Conservation (phyloP, 169 alveolate genomes). For the Besnoitia besnoiti region DNA sequence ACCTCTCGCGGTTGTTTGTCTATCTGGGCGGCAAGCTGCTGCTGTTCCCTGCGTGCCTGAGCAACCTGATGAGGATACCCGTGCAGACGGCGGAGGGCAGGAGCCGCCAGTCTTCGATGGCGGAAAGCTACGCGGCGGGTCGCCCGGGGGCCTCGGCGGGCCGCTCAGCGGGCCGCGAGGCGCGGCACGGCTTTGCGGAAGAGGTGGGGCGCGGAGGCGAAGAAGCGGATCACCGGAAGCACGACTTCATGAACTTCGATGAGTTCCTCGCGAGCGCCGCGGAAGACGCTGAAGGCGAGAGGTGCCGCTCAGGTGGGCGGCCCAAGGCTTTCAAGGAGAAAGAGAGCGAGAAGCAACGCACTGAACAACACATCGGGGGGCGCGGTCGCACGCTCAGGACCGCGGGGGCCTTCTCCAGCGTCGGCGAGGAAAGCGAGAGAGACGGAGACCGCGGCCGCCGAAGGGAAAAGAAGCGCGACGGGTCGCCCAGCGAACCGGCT, state of each 20-base stretch:
- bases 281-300: not conserved
- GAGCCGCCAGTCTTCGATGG: no score
- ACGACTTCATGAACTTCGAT: not conserved
- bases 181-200: no score
- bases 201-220: not conserved
- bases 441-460: not conserved
- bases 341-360: not conserved
- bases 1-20: not conserved
- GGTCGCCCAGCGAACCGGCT: not conserved
- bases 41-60: not conserved
- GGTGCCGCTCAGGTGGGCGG: not conserved
- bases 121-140: no score
- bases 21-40: not conserved
- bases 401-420: not conserved
- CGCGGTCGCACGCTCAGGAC: not conserved
- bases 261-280: not conserved
- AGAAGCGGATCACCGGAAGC: not conserved
- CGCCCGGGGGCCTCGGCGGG: not conserved
- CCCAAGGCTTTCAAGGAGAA: not conserved
- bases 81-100: not conserved
- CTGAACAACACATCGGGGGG: not conserved
- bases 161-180: not conserved
- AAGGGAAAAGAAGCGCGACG: not conserved
- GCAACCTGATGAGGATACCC: not conserved
- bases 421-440: not conserved